Evolutionary conservation across 2,329 filamentous ascomycete genomes (phyloP).

Genomic region (Phoma sp.): DNA sequence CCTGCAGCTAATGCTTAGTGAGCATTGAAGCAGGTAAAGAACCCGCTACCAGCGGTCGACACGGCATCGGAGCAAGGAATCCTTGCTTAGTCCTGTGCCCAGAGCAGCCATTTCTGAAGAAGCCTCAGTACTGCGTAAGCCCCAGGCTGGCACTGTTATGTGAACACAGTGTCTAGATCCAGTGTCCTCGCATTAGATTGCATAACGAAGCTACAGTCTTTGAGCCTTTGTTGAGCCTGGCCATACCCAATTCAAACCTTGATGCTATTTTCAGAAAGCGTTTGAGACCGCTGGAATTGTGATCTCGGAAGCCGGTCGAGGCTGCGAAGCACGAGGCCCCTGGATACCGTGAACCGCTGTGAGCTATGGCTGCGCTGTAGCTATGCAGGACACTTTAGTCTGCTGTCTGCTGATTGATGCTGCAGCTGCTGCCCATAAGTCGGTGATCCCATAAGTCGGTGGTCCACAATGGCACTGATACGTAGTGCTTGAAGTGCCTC

Average conservation of each 20-base stretch:
- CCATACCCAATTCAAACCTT: neutral
- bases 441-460: neutral
- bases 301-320: too few species aligned
- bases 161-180: slow-evolving; percentile 6
- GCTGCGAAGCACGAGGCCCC: too few species aligned
- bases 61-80: slow-evolving; percentile 9
- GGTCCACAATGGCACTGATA: neutral
- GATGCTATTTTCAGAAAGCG: too few species aligned
- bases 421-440: neutral
- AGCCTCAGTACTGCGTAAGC: neutral
- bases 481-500: neutral
- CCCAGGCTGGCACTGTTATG: slow-evolving; percentile 1
- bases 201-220: neutral
- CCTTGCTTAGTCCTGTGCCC: slow-evolving; percentile 10
- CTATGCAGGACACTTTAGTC: neutral
- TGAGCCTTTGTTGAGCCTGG: neutral
- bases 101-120: slow-evolving; percentile 2
- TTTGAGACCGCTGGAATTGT: too few species aligned
- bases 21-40: neutral
- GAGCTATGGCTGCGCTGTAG: slow-evolving; percentile 3
- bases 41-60: slow-evolving; percentile 7
- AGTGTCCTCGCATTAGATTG: neutral
- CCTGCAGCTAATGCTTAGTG: slow-evolving; percentile 15
- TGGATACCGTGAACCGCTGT: too few species aligned
- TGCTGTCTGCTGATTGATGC: neutral